These are phyloP conservation scores for Micromonas commoda DNA, from an alignment of 139 green algal species.

Conservation along the genomic window DNA sequence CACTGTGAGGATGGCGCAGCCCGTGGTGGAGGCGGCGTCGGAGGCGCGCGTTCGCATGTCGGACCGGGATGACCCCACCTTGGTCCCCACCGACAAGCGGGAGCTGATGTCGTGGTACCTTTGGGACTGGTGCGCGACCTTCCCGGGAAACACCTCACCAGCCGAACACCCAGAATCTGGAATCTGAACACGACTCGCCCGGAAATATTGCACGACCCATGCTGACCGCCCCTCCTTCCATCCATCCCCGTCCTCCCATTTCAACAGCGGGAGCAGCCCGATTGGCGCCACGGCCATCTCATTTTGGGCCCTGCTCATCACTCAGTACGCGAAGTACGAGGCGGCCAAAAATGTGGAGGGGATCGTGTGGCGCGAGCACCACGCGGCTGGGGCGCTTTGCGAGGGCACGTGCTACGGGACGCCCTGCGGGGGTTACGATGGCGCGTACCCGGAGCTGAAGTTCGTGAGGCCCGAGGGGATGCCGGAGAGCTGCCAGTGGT, in stretches of 20 bases:
- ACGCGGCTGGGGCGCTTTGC: not conserved
- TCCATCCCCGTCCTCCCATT: not conserved
- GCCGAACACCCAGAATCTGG: too few relatives aligned
- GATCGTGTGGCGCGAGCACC: not conserved
- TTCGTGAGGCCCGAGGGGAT: not conserved
- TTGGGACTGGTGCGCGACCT: not conserved
- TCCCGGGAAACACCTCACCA: too few relatives aligned
- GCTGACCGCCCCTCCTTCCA: too few relatives aligned
- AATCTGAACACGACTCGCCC: too few relatives aligned
- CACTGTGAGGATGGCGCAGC: too few relatives aligned
- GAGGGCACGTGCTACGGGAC: not conserved
- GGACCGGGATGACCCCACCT: not conserved
- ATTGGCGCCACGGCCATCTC: not conserved
- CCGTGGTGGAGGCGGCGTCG: too few relatives aligned
- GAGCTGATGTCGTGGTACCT: not conserved
- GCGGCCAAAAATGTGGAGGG: not conserved
- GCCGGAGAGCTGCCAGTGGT: not conserved
- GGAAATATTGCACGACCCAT: too few relatives aligned
- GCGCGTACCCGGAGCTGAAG: not conserved
- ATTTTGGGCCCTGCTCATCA: not conserved
- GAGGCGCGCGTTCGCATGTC: too few relatives aligned
- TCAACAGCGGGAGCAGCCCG: not conserved
- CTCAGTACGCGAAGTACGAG: not conserved
- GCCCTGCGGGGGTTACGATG: not conserved
- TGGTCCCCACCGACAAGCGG: not conserved